A percentile compares a stretch with the other conserved stretches of the same genome.
These are phyloP conservation scores for Aspergillaceae sp. DNA, from an alignment of 2,329 filamentous ascomycete genomes.

Conservation along the genomic window DNA sequence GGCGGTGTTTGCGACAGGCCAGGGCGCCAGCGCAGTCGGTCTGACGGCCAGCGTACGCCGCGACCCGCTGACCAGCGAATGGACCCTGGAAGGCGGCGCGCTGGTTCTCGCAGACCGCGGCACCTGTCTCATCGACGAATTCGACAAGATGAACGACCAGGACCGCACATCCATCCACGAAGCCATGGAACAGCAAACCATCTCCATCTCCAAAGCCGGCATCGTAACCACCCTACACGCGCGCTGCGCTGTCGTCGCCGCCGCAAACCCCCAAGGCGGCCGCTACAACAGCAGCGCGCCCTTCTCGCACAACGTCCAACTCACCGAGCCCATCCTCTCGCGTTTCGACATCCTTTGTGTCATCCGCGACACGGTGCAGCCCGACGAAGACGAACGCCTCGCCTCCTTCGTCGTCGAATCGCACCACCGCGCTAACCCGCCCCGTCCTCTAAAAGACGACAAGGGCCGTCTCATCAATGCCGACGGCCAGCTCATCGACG, in stretches of 20 bases:
- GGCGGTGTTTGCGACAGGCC: conserved; percentile 93
- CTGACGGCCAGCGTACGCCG: conserved; percentile 92
- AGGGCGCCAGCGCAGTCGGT: conserved; percentile 95
- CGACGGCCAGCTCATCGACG: conserved; percentile 50
- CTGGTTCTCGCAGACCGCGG: conserved; percentile 90
- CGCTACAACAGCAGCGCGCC: conserved; percentile 95
- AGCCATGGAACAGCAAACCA: conserved; percentile 99
- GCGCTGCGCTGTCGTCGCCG: conserved; percentile 90
- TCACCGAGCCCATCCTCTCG: conserved; percentile 93
- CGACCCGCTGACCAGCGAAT: conserved; percentile 90
- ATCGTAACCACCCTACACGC: conserved; percentile 97
- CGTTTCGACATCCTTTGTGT: conserved; percentile 98
- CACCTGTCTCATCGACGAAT: conserved; percentile 94
- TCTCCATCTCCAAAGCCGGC: conserved; percentile 96
- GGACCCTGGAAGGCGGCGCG: conserved; percentile 93
- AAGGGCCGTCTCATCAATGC: conserved; percentile 37
- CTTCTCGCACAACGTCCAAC: conserved; percentile 90
- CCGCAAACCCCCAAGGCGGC: conserved; percentile 91
- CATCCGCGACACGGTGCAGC: conserved; percentile 90
- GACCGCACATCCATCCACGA: conserved; percentile 98
- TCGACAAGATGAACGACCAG: conserved; percentile 99
- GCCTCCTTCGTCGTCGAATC: conserved; percentile 92
- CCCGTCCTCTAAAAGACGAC: conserved; percentile 42
- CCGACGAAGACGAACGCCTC: conserved; percentile 81
- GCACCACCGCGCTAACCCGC: conserved; percentile 79